These are phyloP conservation scores for Eleusine coracana DNA, from an alignment of 176 grass and related monocot species.

Conservation along the genomic window DNA sequence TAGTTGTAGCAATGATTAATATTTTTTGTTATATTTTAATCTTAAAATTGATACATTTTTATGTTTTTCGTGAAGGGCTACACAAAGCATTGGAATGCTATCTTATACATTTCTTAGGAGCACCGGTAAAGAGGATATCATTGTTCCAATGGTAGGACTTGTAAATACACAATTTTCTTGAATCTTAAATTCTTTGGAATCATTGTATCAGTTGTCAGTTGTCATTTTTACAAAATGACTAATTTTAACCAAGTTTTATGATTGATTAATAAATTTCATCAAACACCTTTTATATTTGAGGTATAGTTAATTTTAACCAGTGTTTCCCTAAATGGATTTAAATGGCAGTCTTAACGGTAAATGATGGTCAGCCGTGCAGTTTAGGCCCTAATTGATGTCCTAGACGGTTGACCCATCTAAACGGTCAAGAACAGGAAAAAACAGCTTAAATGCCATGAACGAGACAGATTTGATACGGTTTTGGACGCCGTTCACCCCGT, in stretches of 20 bases:
- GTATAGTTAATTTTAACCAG: not conserved
- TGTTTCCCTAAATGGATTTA: too few species aligned
- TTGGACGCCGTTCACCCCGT: too few species aligned
- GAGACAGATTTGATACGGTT: too few species aligned
- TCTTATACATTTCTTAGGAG: conserved; percentile 92
- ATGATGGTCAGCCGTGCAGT: too few species aligned
- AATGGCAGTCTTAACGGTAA: too few species aligned
- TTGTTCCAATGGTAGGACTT: conserved; percentile 94
- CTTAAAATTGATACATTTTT: conserved; percentile 14
- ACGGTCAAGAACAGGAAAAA: too few species aligned
- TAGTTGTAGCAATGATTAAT: not conserved
- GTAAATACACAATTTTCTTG: conserved; percentile 17
- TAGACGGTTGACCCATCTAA: too few species aligned
- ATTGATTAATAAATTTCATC: conserved; percentile 9
- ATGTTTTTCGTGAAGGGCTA: conserved; percentile 57
- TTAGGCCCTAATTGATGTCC: too few species aligned
- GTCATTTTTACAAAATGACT: not conserved
- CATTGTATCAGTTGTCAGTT: conserved; percentile 2
- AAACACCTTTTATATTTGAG: not conserved
- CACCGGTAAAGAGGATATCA: conserved; percentile 85
- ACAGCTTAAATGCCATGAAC: too few species aligned
- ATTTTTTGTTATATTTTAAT: not conserved
- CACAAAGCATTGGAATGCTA: conserved; percentile 95
- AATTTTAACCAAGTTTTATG: not conserved
- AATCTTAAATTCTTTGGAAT: conserved; percentile 15